Conservation (phyloP, 257 asterid genomes). For the Osmanthus fragrans region DNA sequence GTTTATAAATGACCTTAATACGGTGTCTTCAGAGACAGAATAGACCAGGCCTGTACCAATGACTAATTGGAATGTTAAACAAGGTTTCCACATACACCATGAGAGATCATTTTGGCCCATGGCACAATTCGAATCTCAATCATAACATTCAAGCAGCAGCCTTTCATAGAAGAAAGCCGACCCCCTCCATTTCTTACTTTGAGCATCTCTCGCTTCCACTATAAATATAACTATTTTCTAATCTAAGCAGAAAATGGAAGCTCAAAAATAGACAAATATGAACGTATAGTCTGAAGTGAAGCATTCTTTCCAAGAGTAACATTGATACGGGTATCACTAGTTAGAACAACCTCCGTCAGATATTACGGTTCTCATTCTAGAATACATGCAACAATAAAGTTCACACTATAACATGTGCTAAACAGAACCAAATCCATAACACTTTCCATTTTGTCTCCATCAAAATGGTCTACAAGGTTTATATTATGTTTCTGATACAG, state of each 20-base stretch:
- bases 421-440: neutral
- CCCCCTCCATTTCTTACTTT: neutral
- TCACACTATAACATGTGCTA: neutral
- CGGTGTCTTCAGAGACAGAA: no score
- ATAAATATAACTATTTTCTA: neutral
- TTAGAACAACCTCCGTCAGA: neutral
- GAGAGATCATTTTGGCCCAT: neutral
- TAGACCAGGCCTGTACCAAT: no score
- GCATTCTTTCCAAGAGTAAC: neutral
- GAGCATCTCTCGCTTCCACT: neutral
- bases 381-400: neutral
- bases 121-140: neutral
- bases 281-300: neutral
- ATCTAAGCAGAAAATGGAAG: neutral
- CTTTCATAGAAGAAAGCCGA: neutral
- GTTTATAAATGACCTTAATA: no score
- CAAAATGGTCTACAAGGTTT: neutral
- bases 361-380: neutral
- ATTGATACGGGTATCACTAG: neutral
- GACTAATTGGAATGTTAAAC: no score
- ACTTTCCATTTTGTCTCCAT: neutral
- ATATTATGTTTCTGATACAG: neutral
- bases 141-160: neutral
- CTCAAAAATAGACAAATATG: neutral
- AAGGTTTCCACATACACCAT: neutral